A percentile compares a stretch with the other conserved stretches of the same genome.
phyloP scores from a whole-genome alignment of 176 grass and related monocot genomes.

The Triticum turgidum region DNA sequence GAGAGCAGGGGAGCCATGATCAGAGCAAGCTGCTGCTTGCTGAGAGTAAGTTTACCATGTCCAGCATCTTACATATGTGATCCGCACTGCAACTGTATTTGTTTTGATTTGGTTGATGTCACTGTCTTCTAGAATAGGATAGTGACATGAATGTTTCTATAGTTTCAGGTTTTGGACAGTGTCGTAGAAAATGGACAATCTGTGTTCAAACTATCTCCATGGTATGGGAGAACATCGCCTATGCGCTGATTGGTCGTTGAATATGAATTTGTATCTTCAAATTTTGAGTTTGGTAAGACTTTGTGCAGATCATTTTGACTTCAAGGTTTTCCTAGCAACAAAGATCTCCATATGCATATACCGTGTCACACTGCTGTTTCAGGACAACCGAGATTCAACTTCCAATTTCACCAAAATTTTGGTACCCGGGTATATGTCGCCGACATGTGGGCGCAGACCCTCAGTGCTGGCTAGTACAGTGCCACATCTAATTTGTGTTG shows the following conservation, averaged over 20 bases:
- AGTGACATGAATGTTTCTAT: not conserved
- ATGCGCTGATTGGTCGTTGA: not conserved
- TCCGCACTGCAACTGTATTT: not conserved
- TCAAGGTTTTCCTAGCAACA: not conserved
- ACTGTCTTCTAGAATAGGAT: not conserved
- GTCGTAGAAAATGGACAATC: not conserved
- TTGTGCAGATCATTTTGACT: not conserved
- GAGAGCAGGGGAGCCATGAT: slow-evolving; percentile 30
- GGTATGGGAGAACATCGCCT: not conserved
- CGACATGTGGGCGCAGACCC: no score
- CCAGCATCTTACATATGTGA: not conserved
- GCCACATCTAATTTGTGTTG: no score
- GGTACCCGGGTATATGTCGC: no score
- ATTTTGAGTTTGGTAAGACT: not conserved
- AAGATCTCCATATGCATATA: not conserved
- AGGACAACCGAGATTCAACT: no score
- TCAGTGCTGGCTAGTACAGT: no score
- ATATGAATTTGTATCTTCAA: not conserved
- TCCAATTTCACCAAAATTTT: no score
- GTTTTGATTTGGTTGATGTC: not conserved
- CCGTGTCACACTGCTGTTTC: no score
- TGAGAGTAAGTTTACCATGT: not conserved
- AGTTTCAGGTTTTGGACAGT: not conserved
- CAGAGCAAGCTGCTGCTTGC: not conserved
- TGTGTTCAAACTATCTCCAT: not conserved